These are phyloP conservation scores for Dactylonectria estremocensis DNA, from an alignment of 2,329 filamentous ascomycete genomes.

Conservation along the genomic window DNA sequence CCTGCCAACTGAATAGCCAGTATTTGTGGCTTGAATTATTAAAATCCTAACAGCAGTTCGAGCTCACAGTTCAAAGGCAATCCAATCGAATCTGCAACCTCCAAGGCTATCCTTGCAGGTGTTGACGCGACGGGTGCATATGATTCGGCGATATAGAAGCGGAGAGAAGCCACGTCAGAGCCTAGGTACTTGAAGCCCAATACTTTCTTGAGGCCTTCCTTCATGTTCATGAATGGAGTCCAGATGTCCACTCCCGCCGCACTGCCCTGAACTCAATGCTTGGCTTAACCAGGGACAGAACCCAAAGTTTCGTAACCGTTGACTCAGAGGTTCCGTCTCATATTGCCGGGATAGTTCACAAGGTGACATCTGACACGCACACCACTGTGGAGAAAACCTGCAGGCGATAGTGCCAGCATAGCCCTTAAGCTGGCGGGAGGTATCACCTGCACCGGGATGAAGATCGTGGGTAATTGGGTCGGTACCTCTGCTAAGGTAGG, in stretches of 20 bases:
- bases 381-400: neutral
- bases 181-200: too few species aligned
- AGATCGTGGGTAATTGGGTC: too few species aligned
- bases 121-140: too few species aligned
- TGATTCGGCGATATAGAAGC: too few species aligned
- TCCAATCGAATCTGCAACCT: neutral
- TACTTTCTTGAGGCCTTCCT: too few species aligned
- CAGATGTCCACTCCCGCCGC: slow-evolving; percentile 1
- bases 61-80: neutral
- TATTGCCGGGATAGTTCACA: neutral
- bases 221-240: too few species aligned
- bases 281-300: neutral
- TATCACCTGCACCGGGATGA: too few species aligned
- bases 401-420: neutral
- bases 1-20: neutral
- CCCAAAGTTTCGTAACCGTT: neutral
- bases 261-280: neutral
- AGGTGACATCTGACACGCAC: neutral
- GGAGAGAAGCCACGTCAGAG: too few species aligned
- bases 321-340: neutral
- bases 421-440: too few species aligned
- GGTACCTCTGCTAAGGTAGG: too few species aligned
- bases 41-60: neutral
- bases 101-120: too few species aligned
- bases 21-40: slow-evolving; percentile 6